Conservation (phyloP, 2,329 filamentous ascomycete species). For the Allantophomopsis lycopodina region DNA sequence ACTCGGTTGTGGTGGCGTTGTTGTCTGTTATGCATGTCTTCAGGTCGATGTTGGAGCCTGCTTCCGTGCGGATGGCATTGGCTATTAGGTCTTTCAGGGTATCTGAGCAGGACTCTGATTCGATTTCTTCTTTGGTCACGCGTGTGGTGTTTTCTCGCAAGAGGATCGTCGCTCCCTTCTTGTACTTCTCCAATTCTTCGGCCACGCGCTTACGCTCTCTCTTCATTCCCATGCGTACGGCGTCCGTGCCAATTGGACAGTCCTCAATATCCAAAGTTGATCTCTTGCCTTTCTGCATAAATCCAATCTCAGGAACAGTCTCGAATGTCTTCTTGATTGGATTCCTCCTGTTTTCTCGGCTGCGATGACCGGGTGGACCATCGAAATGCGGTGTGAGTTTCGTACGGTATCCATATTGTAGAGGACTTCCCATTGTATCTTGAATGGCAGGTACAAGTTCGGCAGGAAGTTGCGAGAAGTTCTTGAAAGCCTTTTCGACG, state of each 20-base stretch:
- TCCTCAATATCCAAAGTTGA: conserved; percentile 89
- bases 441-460: conserved; percentile 61
- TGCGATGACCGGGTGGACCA: conserved; percentile 44
- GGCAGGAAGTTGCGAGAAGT: conserved; percentile 75
- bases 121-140: conserved; percentile 30
- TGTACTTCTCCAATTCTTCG: conserved; percentile 56
- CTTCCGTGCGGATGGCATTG: conserved; percentile 10
- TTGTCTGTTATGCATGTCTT: conserved; percentile 85
- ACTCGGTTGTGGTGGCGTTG: conserved; percentile 75
- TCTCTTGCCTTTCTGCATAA: conserved; percentile 73
- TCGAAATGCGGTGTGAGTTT: conserved; percentile 97
- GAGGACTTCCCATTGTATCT: conserved; percentile 79
- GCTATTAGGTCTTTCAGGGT: conserved; percentile 2
- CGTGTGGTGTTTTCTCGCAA: conserved; percentile 75
- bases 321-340: conserved; percentile 42
- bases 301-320: conserved; percentile 69
- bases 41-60: conserved; percentile 50
- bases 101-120: not conserved
- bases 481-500: conserved; percentile 79
- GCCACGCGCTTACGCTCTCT: conserved; percentile 66
- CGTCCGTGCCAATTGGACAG: conserved; percentile 86
- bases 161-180: conserved; percentile 74
- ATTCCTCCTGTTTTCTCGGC: conserved; percentile 27
- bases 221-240: conserved; percentile 66
- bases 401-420: conserved; percentile 89